Conservation (phyloP, 2,329 filamentous ascomycete genomes). For the Lecanosticta acicola region DNA sequence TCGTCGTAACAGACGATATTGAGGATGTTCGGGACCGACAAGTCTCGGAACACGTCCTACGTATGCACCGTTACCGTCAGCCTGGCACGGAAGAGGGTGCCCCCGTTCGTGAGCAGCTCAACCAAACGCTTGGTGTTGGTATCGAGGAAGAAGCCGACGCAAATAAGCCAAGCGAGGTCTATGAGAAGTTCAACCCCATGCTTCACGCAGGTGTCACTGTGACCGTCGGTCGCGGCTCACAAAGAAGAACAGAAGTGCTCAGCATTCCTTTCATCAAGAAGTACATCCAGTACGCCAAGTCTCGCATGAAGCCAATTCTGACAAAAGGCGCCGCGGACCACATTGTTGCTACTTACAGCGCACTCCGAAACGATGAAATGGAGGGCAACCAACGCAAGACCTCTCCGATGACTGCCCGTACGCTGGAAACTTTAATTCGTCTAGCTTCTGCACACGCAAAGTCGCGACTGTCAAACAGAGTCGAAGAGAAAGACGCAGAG, state of each 20-base stretch:
- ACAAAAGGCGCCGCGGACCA: constrained; percentile 89
- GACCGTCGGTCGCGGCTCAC: constrained; percentile 65
- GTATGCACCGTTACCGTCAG: constrained; percentile 93
- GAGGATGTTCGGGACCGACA: constrained; percentile 87
- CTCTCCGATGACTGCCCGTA: constrained; percentile 92
- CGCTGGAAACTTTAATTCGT: constrained; percentile 95
- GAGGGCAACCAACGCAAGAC: constrained; percentile 90
- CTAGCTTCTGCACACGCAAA: constrained; percentile 94
- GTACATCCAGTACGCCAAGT: constrained; percentile 98
- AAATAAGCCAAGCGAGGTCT: constrained; percentile 78
- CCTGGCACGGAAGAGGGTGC: constrained; percentile 90
- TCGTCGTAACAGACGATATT: constrained; percentile 96
- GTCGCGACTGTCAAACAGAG: constrained; percentile 75
- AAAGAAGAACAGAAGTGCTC: constrained; percentile 76
- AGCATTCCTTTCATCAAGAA: constrained; percentile 99
- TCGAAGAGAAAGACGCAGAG: constrained; percentile 83
- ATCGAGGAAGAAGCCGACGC: constrained; percentile 66
- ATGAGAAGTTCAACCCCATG: constrained; percentile 95
- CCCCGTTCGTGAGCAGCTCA: constrained; percentile 80
- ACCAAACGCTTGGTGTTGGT: constrained; percentile 81
- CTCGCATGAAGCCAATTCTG: constrained; percentile 78
- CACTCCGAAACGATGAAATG: constrained; percentile 90
- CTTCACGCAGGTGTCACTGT: constrained; percentile 84
- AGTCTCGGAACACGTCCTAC: constrained; percentile 91
- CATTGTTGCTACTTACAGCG: constrained; percentile 85